Evolutionary conservation across 768 basidiomycete genomes (phyloP), one percentile per base, ranked within the genome.

Genomic region (Hysterangium stoloniferum): DNA sequence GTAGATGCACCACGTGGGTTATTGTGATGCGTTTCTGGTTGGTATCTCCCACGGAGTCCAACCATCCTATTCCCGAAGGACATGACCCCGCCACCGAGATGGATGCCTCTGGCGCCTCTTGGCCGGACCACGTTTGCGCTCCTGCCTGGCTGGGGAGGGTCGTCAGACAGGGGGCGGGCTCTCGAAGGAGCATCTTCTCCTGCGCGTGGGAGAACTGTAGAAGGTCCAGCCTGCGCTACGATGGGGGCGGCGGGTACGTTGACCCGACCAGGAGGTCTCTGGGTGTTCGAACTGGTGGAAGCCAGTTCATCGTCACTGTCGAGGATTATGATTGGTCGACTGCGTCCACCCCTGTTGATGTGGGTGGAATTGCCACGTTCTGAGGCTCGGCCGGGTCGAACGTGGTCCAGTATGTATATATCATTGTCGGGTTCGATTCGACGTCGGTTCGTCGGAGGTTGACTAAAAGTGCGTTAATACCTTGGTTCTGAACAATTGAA

Each of bases 301-400:
- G 9, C 65, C 7, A 55, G 52, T 41, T 69, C 72, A 13, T 73
- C 70, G 54, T 75, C 72, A 44, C 64, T 68, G 57, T 74, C 71
- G 1, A 64, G 38, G 36, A 75, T 52, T 35, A 69, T 57, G 17
- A 71, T 66, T 33, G 65, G 55, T 1, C 28, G 49, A 29, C 32
- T 27, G 7, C n/a, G 29, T 12, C 19, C 49, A 31, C 38, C 38
- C 13, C 19, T 42, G 49, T 17, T 36, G 35, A 19, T 42, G n/a
- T n/a, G n/a, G n/a, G n/a, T n/a, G n/a, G n/a, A n/a, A n/a, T n/a
- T n/a, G n/a, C n/a, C n/a, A n/a, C n/a, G n/a, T n/a, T n/a, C n/a
- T n/a, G n/a, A n/a, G n/a, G n/a, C n/a, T n/a, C n/a, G n/a, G n/a
- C n/a, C n/a, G n/a, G n/a, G n/a, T n/a, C n/a, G n/a, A n/a, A n/a